A percentile compares a stretch with the other conserved stretches of the same genome.
Evolutionary conservation across 31 red algal species (phyloP).

Genomic region (Odonthalia washingtoniensis): DNA sequence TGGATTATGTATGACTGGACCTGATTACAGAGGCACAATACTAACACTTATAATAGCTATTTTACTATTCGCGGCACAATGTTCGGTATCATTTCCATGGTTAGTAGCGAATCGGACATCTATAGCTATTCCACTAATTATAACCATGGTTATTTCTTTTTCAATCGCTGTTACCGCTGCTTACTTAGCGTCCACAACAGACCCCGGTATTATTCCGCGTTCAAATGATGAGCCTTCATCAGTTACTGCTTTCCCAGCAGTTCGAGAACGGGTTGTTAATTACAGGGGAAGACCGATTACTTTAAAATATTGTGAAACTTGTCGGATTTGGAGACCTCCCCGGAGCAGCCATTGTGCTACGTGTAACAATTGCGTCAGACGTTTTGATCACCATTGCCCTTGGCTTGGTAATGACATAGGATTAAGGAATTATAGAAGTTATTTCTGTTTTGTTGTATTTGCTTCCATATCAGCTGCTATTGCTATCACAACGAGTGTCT

Average conservation of each 20-base stretch:
- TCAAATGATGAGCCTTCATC: slow-evolving; percentile 54
- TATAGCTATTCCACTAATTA: slow-evolving; percentile 66
- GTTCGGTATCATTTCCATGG: slow-evolving; percentile 78
- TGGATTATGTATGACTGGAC: slow-evolving; percentile 82
- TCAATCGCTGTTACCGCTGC: slow-evolving; percentile 65
- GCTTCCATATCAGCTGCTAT: slow-evolving; percentile 58
- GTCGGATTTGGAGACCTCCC: slow-evolving; percentile 91
- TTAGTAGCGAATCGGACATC: slow-evolving; percentile 65
- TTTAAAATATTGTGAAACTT: slow-evolving; percentile 96
- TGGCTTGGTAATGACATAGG: slow-evolving; percentile 90
- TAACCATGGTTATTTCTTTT: slow-evolving; percentile 62
- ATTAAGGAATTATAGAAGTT: slow-evolving; percentile 95
- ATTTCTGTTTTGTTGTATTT: slow-evolving; percentile 88
- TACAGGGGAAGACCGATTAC: slow-evolving; percentile 63
- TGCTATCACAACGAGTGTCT: slow-evolving; percentile 75
- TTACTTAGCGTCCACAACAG: slow-evolving; percentile 89
- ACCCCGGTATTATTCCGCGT: slow-evolving; percentile 97
- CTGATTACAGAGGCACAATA: slow-evolving; percentile 70
- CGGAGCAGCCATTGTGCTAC: slow-evolving; percentile 89
- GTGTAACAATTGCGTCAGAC: slow-evolving; percentile 99
- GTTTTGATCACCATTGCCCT: slow-evolving; percentile 96
- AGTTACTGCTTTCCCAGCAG: slow-evolving; percentile 56
- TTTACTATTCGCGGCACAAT: slow-evolving; percentile 62
- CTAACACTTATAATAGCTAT: slow-evolving; percentile 63
- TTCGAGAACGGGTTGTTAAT: slow-evolving; percentile 63